Base-by-base conservation (phyloP, 352 stramenopile species). In the Globisporangium nagaii region DNA sequence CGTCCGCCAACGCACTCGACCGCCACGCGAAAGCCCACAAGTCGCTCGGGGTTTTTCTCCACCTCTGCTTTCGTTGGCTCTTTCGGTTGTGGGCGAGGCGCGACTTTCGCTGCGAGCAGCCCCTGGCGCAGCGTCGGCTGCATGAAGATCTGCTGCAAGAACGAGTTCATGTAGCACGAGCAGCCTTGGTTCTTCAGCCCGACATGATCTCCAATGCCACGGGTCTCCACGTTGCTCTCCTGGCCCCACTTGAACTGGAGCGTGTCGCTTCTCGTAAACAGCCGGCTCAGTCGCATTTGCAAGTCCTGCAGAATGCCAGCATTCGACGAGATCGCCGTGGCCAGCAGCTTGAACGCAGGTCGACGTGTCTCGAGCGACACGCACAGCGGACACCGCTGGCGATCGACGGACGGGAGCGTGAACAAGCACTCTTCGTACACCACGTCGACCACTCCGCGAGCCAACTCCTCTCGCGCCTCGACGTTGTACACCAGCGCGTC, bases 121-220 rank as follows among this genome's bases (percentile, higher is more conserved):
- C 85, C 87, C 66, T 92, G 75, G 2, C 81, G 70, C 25, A 97
- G 66, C 9, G 71, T 88, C 3, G 79, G 75, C 39, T 93, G 79
- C 79, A 96, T 95, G 55, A 96, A 99, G 11, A 99, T 66, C 60
- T 99, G 96, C 68, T 99, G 97, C 17, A 99, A 73, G 17, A 99
- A 91, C 1, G 95, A 98, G 65, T 99, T 99, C 93, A 99, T 99
- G 80, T 99, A 99, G 79, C 97, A 99, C 9, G 97, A 99, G 66
- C 95, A 99, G 44, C 97, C 97, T 63, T 99, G 96, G 64, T 99
- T 99, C 68, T 98, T 98, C 0, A 99, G 71, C 2, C 97, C 97
- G 13, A 96, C 90, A 42, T 93, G 75, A 43, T 95, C 85, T 9
- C 79, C 85, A 35, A 75, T 92, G 11, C 79, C 81, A 27, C 85